These are phyloP conservation scores for Microbotryum scabiosae DNA, from an alignment of 1,284 basidiomycete genomes.

Conservation along the genomic window DNA sequence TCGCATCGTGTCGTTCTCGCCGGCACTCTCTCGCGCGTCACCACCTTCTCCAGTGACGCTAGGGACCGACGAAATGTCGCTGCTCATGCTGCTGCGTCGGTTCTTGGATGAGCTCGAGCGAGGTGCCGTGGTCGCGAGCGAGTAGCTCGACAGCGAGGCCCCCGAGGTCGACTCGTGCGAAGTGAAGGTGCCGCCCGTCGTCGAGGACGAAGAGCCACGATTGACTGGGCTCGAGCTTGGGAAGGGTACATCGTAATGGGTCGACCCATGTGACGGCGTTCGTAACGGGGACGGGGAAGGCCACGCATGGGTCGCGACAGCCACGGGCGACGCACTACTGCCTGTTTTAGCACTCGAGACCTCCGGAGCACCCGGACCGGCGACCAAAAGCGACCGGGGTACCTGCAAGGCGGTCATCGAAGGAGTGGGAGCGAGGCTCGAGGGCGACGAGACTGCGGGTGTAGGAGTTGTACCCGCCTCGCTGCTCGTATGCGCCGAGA, in stretches of 20 bases:
- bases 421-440: not conserved
- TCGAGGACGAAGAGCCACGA: constrained; percentile 78
- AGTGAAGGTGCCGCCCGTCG: constrained; percentile 54
- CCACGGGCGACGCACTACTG: too few species aligned
- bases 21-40: constrained; percentile 33
- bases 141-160: constrained; percentile 66
- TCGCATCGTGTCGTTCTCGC: not conserved
- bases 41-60: constrained; percentile 51
- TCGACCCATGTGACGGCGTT: constrained; percentile 38
- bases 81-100: constrained; percentile 67
- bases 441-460: not conserved
- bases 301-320: not conserved
- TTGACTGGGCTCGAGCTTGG: constrained; percentile 43
- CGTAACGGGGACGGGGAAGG: not conserved
- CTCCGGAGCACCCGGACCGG: too few species aligned
- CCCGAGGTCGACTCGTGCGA: constrained; percentile 76
- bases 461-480: not conserved
- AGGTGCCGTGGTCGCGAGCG: constrained; percentile 59
- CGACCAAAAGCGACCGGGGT: not conserved
- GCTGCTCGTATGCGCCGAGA: not conserved
- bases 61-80: constrained; percentile 67
- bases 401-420: not conserved
- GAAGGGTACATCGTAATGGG: constrained; percentile 36
- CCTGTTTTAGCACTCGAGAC: too few species aligned
- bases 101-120: constrained; percentile 44